phyloP scores from a whole-genome alignment of 441 rosid genomes.

The Populus hybrid region DNA sequence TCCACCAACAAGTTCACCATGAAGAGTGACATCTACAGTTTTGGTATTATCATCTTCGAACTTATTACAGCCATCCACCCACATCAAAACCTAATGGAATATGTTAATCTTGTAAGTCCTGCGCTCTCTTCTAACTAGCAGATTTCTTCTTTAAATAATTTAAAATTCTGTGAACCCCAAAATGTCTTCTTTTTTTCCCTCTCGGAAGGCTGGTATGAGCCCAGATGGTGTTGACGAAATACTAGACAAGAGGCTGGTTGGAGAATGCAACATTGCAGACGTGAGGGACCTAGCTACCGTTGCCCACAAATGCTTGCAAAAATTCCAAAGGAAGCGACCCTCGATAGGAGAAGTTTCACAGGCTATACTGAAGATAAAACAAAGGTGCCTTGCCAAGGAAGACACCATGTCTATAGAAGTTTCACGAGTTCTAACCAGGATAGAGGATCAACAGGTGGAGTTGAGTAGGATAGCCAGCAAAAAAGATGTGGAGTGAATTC shows the following conservation, averaged over 20 bases:
- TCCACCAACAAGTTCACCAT: constrained; percentile 77
- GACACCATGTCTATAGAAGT: constrained; percentile 44
- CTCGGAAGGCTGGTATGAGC: constrained; percentile 80
- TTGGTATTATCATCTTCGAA: constrained; percentile 60
- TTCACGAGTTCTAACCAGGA: constrained; percentile 59
- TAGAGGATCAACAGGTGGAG: constrained; percentile 71
- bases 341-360: constrained; percentile 74
- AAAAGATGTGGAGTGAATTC: constrained; percentile 36
- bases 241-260: constrained; percentile 63
- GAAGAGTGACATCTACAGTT: constrained; percentile 57
- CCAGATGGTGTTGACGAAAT: constrained; percentile 84
- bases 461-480: constrained; percentile 50
- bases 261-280: constrained; percentile 56
- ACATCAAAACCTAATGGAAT: constrained; percentile 90
- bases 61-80: constrained; percentile 94
- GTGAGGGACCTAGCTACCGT: constrained; percentile 66
- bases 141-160: neutral
- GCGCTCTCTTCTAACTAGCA: neutral
- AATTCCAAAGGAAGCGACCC: constrained; percentile 74
- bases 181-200: neutral
- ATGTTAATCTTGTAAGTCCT: constrained; percentile 70
- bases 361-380: constrained; percentile 73
- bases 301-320: constrained; percentile 76
- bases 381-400: constrained; percentile 41
- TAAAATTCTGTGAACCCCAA: neutral